Conservation (phyloP, 345 rosid genomes). For the Xanthoceras sorbifolium region DNA sequence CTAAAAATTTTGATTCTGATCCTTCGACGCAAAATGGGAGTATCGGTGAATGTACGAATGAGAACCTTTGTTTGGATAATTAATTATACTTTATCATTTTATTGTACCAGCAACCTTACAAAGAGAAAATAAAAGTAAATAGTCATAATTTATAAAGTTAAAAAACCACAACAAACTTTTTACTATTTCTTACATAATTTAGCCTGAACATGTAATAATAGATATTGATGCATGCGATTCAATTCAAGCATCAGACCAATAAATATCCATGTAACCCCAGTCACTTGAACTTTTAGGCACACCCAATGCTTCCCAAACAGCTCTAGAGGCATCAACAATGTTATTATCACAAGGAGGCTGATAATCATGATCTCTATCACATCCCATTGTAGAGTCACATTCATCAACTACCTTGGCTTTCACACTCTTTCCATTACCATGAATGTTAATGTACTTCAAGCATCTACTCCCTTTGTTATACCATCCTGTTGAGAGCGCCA, state of each 20-base stretch:
- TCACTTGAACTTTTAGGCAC: slow-evolving; percentile 5
- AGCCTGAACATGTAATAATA: too few species aligned
- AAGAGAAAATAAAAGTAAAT: too few species aligned
- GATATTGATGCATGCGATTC: too few species aligned
- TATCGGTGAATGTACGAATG: too few species aligned
- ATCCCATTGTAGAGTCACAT: slow-evolving; percentile 33
- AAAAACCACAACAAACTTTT: too few species aligned
- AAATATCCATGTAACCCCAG: slow-evolving; percentile 17
- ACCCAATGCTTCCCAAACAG: slow-evolving; percentile 32
- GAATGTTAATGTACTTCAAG: slow-evolving; percentile 19
- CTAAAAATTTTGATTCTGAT: too few species aligned
- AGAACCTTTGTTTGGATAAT: too few species aligned
- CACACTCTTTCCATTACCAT: slow-evolving; percentile 26
- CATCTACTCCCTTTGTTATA: slow-evolving; percentile 27
- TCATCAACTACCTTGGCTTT: slow-evolving; percentile 36
- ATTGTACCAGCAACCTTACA: too few species aligned
- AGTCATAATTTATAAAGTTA: too few species aligned
- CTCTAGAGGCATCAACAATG: slow-evolving; percentile 38
- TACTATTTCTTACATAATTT: too few species aligned
- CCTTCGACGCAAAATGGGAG: too few species aligned
- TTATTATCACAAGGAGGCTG: slow-evolving; percentile 35
- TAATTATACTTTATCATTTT: too few species aligned
- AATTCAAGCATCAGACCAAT: slow-evolving; percentile 30
- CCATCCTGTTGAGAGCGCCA: slow-evolving; percentile 43
- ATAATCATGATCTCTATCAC: slow-evolving; percentile 28